Base-by-base conservation (phyloP, 2,329 filamentous ascomycete species). In the Stagonosporopsis vannaccii region DNA sequence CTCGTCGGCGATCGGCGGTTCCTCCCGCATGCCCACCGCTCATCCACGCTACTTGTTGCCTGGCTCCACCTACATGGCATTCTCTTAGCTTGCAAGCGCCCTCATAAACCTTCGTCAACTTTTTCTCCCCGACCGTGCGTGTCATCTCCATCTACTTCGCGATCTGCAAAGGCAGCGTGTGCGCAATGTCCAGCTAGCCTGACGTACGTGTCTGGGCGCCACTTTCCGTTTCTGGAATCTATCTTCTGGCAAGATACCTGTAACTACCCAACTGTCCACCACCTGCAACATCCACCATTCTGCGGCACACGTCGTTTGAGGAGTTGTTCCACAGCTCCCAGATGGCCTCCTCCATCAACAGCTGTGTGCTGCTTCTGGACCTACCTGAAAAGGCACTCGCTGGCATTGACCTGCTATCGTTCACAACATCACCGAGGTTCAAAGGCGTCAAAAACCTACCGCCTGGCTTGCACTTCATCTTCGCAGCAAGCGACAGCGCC, bases 401-500 rank as follows among this genome's bases (percentile, higher is more conserved):
- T 61, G 86, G 82, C 58, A 82, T 85, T 67, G 75, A 84, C 69
- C 62, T 84, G 44, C 79, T 88, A 45, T 85, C 85, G 41, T 88
- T 89, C 73, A 87, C 84, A 15, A 84, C 85, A 4, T 85, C 85
- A 11, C 78, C 84, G 11, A 82, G 83, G 48, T 88, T 89, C 72
- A 80, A 81, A 53, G 86, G 86, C 25, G 82, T 89, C 63, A 85
- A 83, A 59, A 80, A 85, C 60, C 65, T 89, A 4, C 84, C 85
- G 0, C 65, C 76, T 2, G 86, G 86, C 39, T 80, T 82, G 67
- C 86, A 88, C 67, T 87, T 88, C 61, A 72, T 87, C 17, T 89
- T 87, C 68, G 84, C 81, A 0, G 82, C 85, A 22, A 81, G 82
- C 19, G 85, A 84, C 51, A 79, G 81, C 45, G 83, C 82, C 2